Percentiles rank a stretch among this genome's conserved stretches.
Conservation (phyloP, 352 stramenopile species). For the Globisporangium solare region DNA sequence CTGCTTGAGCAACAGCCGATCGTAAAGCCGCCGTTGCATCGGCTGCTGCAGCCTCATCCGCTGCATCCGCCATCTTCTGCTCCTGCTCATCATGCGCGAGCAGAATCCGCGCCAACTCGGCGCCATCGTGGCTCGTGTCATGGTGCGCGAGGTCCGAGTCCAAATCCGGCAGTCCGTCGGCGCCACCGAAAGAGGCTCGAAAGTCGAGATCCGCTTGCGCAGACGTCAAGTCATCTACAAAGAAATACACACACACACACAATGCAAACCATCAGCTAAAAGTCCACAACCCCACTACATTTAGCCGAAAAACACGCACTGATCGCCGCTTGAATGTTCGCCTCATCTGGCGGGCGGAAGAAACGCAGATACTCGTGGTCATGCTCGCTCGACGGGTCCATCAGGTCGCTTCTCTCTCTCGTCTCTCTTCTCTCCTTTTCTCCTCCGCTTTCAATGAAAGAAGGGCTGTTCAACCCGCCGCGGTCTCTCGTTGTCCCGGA, state of each 20-base stretch:
- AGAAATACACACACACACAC: no score
- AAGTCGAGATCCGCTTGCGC: conserved; percentile 73
- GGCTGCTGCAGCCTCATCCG: conserved; percentile 10
- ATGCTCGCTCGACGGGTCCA: conserved; percentile 21
- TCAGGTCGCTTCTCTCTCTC: conserved; percentile 12
- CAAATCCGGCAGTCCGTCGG: conserved; percentile 55
- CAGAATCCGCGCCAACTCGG: conserved; percentile 68
- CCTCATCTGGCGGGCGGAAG: conserved; percentile 53
- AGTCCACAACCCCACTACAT: no score
- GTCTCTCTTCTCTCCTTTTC: no score
- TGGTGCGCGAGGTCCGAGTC: conserved; percentile 38
- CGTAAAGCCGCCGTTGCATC: conserved; percentile 3
- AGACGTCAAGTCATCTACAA: conserved; percentile 44
- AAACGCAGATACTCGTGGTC: conserved; percentile 83
- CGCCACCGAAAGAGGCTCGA: conserved; percentile 55
- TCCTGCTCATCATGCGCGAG: conserved; percentile 64
- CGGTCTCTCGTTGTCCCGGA: no score
- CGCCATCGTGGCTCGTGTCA: conserved; percentile 40
- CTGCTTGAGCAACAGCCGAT: conserved; percentile 12
- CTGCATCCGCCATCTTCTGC: conserved; percentile 14
- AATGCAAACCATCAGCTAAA: no score
- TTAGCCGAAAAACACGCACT: conserved; percentile 18
- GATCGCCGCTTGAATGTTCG: conserved; percentile 33
- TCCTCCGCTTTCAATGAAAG: no score
- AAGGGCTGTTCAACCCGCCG: no score